Conservation (phyloP, 2,329 filamentous ascomycete genomes). For the Plectosphaerella cucumerina region DNA sequence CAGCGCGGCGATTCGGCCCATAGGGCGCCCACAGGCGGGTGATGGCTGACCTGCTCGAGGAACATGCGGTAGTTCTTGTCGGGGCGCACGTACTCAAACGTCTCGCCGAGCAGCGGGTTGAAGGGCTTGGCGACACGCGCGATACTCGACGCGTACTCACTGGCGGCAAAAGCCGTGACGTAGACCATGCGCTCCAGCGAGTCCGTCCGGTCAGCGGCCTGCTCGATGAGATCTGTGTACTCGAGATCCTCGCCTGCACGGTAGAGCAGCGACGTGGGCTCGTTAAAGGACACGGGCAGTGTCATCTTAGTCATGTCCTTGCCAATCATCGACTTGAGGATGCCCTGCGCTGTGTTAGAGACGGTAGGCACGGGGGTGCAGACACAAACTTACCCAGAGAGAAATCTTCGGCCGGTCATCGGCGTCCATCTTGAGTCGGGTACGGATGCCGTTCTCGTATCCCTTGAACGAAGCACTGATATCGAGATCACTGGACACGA, state of each 20-base stretch:
- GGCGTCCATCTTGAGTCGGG: slow-evolving; percentile 79
- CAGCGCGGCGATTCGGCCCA: slow-evolving; percentile 90
- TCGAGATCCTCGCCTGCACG: slow-evolving; percentile 98
- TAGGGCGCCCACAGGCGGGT: slow-evolving; percentile 89
- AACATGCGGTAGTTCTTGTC: slow-evolving; percentile 99
- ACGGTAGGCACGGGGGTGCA: neutral
- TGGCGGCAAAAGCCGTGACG: slow-evolving; percentile 91
- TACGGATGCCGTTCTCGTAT: slow-evolving; percentile 84
- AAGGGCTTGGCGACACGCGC: slow-evolving; percentile 97
- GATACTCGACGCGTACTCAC: slow-evolving; percentile 95
- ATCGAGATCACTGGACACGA: slow-evolving; percentile 48
- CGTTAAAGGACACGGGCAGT: slow-evolving; percentile 95
- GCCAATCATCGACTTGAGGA: slow-evolving; percentile 98
- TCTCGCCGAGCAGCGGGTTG: slow-evolving; percentile 93
- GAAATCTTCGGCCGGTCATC: slow-evolving; percentile 93
- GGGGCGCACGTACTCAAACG: slow-evolving; percentile 91
- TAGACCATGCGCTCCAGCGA: slow-evolving; percentile 91
- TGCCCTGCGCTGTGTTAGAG: slow-evolving; percentile 56
- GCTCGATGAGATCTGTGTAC: slow-evolving; percentile 87
- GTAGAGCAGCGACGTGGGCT: slow-evolving; percentile 91
- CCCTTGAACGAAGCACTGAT: slow-evolving; percentile 78
- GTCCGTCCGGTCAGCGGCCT: slow-evolving; percentile 78
- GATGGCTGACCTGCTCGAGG: slow-evolving; percentile 96
- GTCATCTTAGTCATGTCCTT: slow-evolving; percentile 99
- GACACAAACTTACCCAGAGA: slow-evolving; percentile 70